Conservation (phyloP, 2,329 filamentous ascomycete genomes). For the Sarocladiaceae sp. region DNA sequence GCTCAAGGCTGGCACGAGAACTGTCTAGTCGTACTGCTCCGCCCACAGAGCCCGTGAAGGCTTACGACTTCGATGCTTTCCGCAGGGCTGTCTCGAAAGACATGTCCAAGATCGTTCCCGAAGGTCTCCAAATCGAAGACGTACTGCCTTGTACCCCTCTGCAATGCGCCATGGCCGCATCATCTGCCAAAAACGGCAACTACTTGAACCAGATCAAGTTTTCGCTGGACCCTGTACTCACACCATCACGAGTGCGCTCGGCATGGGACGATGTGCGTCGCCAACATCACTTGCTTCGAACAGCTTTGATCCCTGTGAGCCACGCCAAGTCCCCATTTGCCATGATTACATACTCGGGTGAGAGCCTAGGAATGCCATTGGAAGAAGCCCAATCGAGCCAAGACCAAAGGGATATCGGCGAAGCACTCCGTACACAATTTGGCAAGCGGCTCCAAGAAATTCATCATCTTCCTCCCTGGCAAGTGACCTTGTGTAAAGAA, state of each 20-base stretch:
- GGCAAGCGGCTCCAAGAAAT: constrained; percentile 28
- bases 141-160: constrained; percentile 75
- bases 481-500: constrained; percentile 42
- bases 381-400: neutral
- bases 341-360: constrained; percentile 60
- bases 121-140: constrained; percentile 40
- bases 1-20: constrained; percentile 30
- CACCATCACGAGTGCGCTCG: constrained; percentile 35
- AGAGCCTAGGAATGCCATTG: neutral
- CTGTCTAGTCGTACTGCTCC: constrained; percentile 11
- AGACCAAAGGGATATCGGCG: neutral
- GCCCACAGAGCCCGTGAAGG: neutral
- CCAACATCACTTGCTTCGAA: constrained; percentile 69
- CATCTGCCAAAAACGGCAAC: constrained; percentile 45
- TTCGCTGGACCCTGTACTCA: constrained; percentile 36
- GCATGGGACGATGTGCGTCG: constrained; percentile 57
- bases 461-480: constrained; percentile 60
- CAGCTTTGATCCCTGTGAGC: constrained; percentile 64
- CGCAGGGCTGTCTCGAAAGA: constrained; percentile 23
- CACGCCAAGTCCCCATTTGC: constrained; percentile 61
- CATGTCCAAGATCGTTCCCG: constrained; percentile 18
- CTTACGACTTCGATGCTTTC: constrained; percentile 39
- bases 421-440: neutral
- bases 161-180: constrained; percentile 73
- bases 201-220: constrained; percentile 75